Evolutionary conservation across 306 rosid genomes (phyloP), one percentile per base, ranked within the genome.

Genomic region (Pyrus betulifolia): DNA sequence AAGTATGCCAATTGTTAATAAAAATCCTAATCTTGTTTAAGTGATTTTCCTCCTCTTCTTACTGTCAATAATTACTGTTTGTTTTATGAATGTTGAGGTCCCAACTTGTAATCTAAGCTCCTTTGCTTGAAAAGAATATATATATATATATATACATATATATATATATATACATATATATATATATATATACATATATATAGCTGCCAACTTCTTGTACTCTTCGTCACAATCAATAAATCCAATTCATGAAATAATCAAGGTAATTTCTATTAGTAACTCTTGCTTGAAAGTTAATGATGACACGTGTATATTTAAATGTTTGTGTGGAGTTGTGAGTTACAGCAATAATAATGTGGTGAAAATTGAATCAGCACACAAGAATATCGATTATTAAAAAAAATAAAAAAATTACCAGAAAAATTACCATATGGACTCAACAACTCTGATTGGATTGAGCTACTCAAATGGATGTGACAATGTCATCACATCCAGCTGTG

Each of bases 1-100:
- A 94, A 92, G 85, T 91, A 85, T 79, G 98, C 97, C 74, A 94
- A 87, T 97, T 93, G 89, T 77, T 85, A 77, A 83, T 19, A 13
- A 3, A 67, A 18, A n/a, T 17, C 57, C 18, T 19, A 38, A 28
- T 71, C 46, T 58, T 59, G 31, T 59, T 59, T 23, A 23, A 58
- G 15, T 11, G 28, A 59, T 58, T 10, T 23, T 0, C 27, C 25
- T 58, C 8, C 63, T 49, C 55, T 49, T 49, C 15, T 15, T 49
- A 49, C 55, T 2, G 55, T 49, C 55, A 49, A 5, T 49, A 49
- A 49, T 49, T 49, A 49, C 6, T 49, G 21, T 10, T 28, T 27
- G 11, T 46, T 13, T 25, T 14, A 45, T 69, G 27, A n/a, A 23
- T 59, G 28, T 3, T 64, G 69, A 8, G 19, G 19, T 70, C 60